A percentile compares a stretch with the other conserved stretches of the same genome.
Conservation (phyloP, 2,329 filamentous ascomycete genomes). For the Hawksworthiomyces lignivorus region DNA sequence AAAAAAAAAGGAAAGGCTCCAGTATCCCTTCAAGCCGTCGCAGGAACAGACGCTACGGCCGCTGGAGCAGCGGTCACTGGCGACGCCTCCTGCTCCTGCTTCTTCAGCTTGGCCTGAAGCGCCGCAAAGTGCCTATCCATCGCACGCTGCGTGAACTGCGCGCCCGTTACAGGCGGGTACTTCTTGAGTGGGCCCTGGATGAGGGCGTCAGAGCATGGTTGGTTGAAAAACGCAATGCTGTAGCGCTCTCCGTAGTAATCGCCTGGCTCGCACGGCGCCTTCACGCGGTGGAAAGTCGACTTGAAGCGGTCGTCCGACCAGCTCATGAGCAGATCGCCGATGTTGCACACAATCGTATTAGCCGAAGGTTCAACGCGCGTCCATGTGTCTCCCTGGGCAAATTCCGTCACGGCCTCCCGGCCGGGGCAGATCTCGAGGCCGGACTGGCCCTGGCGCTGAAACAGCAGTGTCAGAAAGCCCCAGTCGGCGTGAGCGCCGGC, state of each 20-base stretch:
- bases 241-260: constrained; percentile 54
- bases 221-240: constrained; percentile 55
- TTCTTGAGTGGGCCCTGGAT: constrained; percentile 56
- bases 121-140: constrained; percentile 19
- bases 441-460: constrained; percentile 52
- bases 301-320: constrained; percentile 63
- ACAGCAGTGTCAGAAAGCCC: constrained; percentile 55
- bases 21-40: not conserved
- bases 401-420: constrained; percentile 50
- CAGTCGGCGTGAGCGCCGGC: constrained; percentile 56
- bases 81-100: constrained; percentile 1
- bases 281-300: constrained; percentile 57
- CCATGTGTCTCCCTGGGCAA: constrained; percentile 53
- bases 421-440: constrained; percentile 60
- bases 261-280: constrained; percentile 45
- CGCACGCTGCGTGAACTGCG: constrained; percentile 42
- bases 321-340: constrained; percentile 59
- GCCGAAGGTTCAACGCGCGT: constrained; percentile 50
- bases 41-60: not conserved
- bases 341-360: constrained; percentile 55
- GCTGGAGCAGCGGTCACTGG: not conserved
- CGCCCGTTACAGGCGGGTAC: constrained; percentile 52
- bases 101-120: constrained; percentile 13
- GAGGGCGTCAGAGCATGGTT: constrained; percentile 47
- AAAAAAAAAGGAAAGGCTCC: not conserved